Conservation (phyloP, 805 yeast species). For the Pichia exigua region DNA sequence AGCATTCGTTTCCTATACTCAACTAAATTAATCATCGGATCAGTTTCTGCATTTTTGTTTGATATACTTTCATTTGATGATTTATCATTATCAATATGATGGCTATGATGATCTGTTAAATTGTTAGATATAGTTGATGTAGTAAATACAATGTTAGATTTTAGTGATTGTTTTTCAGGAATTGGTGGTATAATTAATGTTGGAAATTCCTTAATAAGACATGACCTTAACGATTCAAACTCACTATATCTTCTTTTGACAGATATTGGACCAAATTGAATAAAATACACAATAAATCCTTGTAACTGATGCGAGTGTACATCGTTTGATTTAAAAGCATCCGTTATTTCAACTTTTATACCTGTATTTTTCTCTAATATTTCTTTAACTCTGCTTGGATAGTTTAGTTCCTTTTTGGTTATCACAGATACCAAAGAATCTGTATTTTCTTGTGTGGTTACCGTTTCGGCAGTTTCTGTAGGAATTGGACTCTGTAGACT, state of each 20-base stretch:
- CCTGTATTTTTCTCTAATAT: conserved; percentile 14
- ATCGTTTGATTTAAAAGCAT: conserved; percentile 82
- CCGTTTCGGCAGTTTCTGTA: neutral
- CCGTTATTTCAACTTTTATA: conserved; percentile 39
- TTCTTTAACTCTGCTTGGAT: conserved; percentile 21
- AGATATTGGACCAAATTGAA: conserved; percentile 48
- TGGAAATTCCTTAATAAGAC: conserved; percentile 68
- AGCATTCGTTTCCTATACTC: conserved; percentile 72
- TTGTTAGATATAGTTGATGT: conserved; percentile 5
- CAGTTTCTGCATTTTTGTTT: neutral
- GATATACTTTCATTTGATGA: neutral
- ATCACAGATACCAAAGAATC: conserved; percentile 8
- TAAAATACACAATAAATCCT: conserved; percentile 72
- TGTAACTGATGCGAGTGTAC: conserved; percentile 38
- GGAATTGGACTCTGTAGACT: neutral
- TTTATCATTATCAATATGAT: neutral
- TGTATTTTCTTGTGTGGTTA: neutral
- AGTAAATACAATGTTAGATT: conserved; percentile 26
- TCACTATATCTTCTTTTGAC: conserved; percentile 88
- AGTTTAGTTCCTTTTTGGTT: conserved; percentile 16
- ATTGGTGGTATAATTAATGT: conserved; percentile 86
- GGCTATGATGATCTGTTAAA: neutral
- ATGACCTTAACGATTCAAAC: conserved; percentile 73
- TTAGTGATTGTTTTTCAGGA: conserved; percentile 72
- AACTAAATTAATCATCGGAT: conserved; percentile 15